phyloP scores from a whole-genome alignment of 1,139 yeast species.

The Lodderomyces theae region DNA sequence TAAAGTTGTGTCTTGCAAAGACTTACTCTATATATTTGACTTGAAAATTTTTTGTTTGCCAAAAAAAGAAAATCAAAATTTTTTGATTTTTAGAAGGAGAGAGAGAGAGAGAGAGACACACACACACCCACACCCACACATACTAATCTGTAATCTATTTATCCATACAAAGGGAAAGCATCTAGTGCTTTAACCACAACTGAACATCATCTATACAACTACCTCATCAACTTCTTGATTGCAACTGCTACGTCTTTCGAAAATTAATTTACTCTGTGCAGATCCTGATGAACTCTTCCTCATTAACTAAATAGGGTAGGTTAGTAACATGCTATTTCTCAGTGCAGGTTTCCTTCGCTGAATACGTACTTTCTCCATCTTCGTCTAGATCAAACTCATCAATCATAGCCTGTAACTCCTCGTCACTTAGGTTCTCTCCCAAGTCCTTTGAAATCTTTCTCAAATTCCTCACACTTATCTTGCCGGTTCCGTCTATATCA shows the following conservation, averaged over 20 bases:
- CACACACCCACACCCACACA: too few species aligned
- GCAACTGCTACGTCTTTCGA: too few species aligned
- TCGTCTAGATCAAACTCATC: constrained; percentile 96
- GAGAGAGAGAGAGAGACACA: too few species aligned
- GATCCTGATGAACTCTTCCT: constrained; percentile 88
- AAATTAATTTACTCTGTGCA: constrained; percentile 58
- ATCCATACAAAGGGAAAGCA: too few species aligned
- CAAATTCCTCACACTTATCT: constrained; percentile 75
- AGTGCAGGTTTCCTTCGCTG: background rate
- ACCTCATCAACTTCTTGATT: background rate
- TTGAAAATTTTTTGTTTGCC: constrained; percentile 1
- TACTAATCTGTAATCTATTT: too few species aligned
- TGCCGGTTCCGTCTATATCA: constrained; percentile 87
- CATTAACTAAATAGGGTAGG: constrained; percentile 49
- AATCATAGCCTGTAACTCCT: constrained; percentile 93
- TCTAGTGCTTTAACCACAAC: too few species aligned
- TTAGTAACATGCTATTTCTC: constrained; percentile 20
- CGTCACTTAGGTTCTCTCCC: constrained; percentile 90
- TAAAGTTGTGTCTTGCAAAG: too few species aligned
- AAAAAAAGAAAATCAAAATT: background rate
- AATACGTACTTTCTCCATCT: constrained; percentile 77
- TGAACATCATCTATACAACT: constrained; percentile 1
- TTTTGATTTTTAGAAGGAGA: too few species aligned
- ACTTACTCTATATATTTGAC: background rate
- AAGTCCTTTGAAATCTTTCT: constrained; percentile 89